Conservation (phyloP, 2,329 filamentous ascomycete species). For the Alternaria longipes region DNA sequence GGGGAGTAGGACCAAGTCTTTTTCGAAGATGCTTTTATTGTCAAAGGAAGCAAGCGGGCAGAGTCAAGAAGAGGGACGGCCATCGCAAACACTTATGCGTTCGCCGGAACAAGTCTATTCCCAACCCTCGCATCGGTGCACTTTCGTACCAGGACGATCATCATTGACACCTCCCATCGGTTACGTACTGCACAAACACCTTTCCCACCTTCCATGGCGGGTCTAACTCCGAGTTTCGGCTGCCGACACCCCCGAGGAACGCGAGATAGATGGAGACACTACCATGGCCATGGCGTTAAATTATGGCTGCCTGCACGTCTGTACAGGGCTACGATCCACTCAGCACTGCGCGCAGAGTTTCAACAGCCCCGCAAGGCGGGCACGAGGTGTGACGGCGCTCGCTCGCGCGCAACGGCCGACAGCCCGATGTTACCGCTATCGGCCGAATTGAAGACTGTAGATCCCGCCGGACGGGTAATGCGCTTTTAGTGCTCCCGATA, state of each 20-base stretch:
- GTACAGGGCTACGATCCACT: background rate
- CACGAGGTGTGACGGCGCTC: background rate
- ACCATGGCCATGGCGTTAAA: background rate
- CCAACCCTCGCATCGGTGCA: background rate
- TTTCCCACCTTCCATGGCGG: background rate
- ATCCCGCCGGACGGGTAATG: background rate
- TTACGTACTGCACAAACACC: background rate
- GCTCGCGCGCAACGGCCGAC: constrained; percentile 6
- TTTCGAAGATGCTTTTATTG: background rate
- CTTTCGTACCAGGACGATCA: background rate
- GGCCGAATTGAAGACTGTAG: background rate
- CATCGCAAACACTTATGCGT: background rate
- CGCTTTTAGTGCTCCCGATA: background rate
- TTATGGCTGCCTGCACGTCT: background rate
- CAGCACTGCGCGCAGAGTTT: background rate
- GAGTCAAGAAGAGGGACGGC: background rate
- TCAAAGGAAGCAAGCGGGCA: background rate
- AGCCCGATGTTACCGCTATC: constrained; percentile 5
- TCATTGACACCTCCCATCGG: background rate
- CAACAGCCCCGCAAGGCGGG: background rate
- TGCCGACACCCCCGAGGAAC: background rate
- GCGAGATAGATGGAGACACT: background rate
- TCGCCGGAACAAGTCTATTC: background rate
- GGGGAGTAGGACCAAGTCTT: background rate
- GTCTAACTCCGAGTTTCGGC: background rate